phyloP scores from a whole-genome alignment of 345 rosid species.

The Sonneratia alba region DNA sequence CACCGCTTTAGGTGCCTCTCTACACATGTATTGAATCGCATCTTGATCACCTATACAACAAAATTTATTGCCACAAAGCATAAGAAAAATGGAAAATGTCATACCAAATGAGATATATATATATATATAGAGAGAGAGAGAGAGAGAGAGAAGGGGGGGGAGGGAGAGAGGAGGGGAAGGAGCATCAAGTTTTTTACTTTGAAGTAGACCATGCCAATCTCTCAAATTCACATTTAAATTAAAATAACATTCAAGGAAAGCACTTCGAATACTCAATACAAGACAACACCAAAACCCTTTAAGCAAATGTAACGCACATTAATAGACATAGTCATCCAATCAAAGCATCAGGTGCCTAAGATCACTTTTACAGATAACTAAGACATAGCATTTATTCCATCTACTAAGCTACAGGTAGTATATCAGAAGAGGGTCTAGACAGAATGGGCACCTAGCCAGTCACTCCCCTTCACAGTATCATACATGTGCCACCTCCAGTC shows the following conservation, averaged over 20 bases:
- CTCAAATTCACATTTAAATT: neutral
- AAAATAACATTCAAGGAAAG: neutral
- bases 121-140: too few relatives aligned
- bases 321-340: too few relatives aligned
- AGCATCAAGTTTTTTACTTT: neutral
- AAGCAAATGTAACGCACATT: neutral
- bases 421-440: neutral
- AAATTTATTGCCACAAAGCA: neutral
- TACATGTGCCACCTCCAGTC: conserved; percentile 99
- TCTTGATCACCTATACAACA: conserved; percentile 81
- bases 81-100: neutral
- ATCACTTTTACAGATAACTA: neutral
- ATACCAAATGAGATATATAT: too few relatives aligned
- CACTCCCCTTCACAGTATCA: conserved; percentile 99
- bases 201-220: neutral
- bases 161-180: neutral
- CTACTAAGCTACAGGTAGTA: neutral
- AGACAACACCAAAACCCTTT: neutral
- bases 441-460: conserved; percentile 70
- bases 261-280: neutral
- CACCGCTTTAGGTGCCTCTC: conserved; percentile 99
- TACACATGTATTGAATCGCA: conserved; percentile 96
- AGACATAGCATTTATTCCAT: neutral
- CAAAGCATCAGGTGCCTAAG: too few relatives aligned
- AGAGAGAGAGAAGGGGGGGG: too few relatives aligned